These are phyloP conservation scores for Hondaea fermentalgiana DNA, from an alignment of 108 stramenopile species.

Conservation along the genomic window DNA sequence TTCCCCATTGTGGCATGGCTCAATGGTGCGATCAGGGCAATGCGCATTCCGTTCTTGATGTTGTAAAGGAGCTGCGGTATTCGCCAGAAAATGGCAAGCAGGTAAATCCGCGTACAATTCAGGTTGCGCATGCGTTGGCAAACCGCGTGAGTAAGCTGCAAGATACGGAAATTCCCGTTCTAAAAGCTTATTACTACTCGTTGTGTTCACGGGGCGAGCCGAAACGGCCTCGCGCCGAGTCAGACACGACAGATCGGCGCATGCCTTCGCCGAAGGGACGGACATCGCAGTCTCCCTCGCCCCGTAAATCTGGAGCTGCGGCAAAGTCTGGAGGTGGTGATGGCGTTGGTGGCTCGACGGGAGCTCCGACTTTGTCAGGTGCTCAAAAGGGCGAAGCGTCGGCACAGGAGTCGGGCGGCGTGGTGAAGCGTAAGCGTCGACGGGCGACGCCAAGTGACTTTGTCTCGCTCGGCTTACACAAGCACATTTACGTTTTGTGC, in stretches of 20 bases:
- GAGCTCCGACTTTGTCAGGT: neutral
- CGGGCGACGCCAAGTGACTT: neutral
- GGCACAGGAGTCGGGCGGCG: neutral
- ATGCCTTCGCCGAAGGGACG: too few relatives aligned
- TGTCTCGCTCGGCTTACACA: neutral
- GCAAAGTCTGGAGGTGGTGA: too few relatives aligned
- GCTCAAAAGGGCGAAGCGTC: neutral
- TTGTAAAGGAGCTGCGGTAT: neutral
- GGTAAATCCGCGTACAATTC: neutral
- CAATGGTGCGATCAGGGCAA: slow-evolving; percentile 11
- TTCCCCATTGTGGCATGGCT: neutral
- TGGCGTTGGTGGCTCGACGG: neutral
- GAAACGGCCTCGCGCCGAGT: neutral
- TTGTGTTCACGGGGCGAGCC: neutral
- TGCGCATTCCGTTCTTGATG: neutral
- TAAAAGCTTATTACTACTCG: neutral
- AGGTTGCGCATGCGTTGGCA: neutral
- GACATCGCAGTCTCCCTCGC: too few relatives aligned
- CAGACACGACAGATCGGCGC: neutral
- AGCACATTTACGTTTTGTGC: slow-evolving; percentile 11
- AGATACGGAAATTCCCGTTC: neutral
- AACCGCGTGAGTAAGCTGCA: neutral
- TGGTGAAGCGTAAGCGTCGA: neutral
- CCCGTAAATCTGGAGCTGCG: too few relatives aligned
- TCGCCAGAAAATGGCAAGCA: neutral